Evolutionary conservation across 495 filamentous ascomycete species (phyloP).

Genomic region (Astrocystis sublimbata): DNA sequence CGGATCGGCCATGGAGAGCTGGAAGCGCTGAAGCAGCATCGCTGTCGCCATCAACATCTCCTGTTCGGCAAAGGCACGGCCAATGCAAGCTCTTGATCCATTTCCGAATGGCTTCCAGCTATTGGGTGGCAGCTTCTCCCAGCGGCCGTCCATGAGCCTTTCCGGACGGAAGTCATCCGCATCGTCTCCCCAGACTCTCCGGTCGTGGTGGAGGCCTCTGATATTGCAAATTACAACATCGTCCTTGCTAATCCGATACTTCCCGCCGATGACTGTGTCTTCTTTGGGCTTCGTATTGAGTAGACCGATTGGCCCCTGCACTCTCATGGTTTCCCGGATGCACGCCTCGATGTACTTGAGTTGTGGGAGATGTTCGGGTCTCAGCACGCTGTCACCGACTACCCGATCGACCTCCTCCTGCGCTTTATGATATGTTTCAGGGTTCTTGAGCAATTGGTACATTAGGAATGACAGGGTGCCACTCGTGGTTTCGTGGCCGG

Average conservation of each 20-base stretch:
- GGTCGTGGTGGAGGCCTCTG: slow-evolving; percentile 48
- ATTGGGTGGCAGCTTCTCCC: slow-evolving; percentile 46
- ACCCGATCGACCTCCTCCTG: slow-evolving; percentile 47
- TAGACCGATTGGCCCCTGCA: slow-evolving; percentile 58
- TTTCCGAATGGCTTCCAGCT: slow-evolving; percentile 60
- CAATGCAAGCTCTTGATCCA: slow-evolving; percentile 38
- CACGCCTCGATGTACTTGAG: slow-evolving; percentile 58
- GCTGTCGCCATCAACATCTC: slow-evolving; percentile 48
- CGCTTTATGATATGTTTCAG: slow-evolving; percentile 33
- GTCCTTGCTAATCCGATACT: slow-evolving; percentile 59
- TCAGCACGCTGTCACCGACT: slow-evolving; percentile 58
- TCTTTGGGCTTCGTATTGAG: slow-evolving; percentile 36
- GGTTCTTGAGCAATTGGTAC: slow-evolving; percentile 39
- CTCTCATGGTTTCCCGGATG: slow-evolving; percentile 63
- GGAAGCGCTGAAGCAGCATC: slow-evolving; percentile 54
- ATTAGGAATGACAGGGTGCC: slow-evolving; percentile 43
- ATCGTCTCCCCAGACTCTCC: slow-evolving; percentile 32
- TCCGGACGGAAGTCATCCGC: slow-evolving; percentile 44
- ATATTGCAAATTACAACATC: slow-evolving; percentile 54
- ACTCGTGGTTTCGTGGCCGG: slow-evolving; percentile 64
- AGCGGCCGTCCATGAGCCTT: slow-evolving; percentile 55
- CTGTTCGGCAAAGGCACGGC: slow-evolving; percentile 56
- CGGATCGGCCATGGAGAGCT: slow-evolving; percentile 50
- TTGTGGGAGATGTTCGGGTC: slow-evolving; percentile 59
- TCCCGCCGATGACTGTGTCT: slow-evolving; percentile 50